Base-by-base conservation (phyloP, 106 monocot genomes). In the Phalaenopsis equestris region DNA sequence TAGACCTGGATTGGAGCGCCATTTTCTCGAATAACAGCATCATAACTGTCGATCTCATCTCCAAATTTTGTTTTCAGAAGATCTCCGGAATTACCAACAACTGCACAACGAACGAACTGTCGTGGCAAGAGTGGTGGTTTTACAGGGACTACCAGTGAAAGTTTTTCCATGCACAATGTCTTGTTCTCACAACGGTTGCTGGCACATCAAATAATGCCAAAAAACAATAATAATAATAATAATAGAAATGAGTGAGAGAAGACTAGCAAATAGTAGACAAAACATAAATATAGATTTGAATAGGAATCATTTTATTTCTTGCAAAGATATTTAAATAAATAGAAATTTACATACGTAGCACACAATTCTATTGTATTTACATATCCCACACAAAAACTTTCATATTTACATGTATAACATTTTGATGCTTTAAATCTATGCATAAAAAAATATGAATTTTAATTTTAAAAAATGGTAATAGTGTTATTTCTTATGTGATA, bases 71-170 rank as follows among this genome's bases (percentile, higher is more conserved):
- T 99, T 86, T 94, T 92, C 41, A 99, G 86, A 85, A 99, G 94
- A 83, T 99, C 98, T n/a, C 98, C 98, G 77, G 98, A 99, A 81
- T 99, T 99, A 16, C 98, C 98, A 88, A 99, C 89, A 76, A 99
- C 98, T 77, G 98, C 98, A 87, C 98, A 99, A 21, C 89, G 84
- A 43, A 80, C 88, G 89, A 90, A 99, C 73, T 94, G 98, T 10
- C 80, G 90, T 21, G 98, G 98, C 37, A 86, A 57, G 77, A 87
- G 85, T 24, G 98, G 94, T 11, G 98, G 89, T 74, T 87, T 93
- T 82, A 91, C 88, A 55, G 94, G 94, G 76, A 99, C 94, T 49
- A 94, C 98, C 72, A 89, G 30, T 15, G 94, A 79, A 75, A 99
- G 94, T 70, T 99, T 99, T 80, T 99, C 98, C 86, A 92, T 80